Evolutionary conservation across 106 monocot species (phyloP), one percentile per base, ranked within the genome.

Genomic region (Allium fistulosum): DNA sequence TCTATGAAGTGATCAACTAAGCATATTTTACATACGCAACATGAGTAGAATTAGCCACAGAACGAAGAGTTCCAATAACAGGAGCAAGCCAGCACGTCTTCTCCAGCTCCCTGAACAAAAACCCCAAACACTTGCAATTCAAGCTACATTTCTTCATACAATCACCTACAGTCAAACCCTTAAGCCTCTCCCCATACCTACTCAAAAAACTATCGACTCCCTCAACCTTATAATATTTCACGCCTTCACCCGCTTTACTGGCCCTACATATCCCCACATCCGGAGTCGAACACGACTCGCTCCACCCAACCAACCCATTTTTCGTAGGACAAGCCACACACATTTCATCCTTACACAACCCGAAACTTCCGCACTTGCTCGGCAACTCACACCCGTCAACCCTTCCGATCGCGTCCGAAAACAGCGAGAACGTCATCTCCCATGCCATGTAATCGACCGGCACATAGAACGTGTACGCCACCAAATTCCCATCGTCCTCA

Each of bases 161-260:
- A 69, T 86, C 86, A 37, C 67, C 74, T 51, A 79, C 49, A 60
- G 27, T 67, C 68, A 81, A 58, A n/a, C 7, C 28, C 72, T 71
- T 79, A 13, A 61, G 76, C 17, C 72, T 80, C 17, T 61, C 46
- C 11, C 57, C 78, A 53, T 71, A 83, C 13, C 52, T 56, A n/a
- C 63, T 77, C 53, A 79, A 46, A 66, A 81, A 84, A 49, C 63
- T 78, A 76, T 81, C 90, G 64, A 82, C 90, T 15, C 79, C 84
- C 7, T 9, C 67, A 69, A 87, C 79, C 77, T 84, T 77, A 48
- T 81, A 81, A 65, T 74, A 87, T 12, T 22, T 62, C 17, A 51
- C 55, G 7, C 56, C 27, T 12, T n/a, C 46, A 9, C 60, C n/a
- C 4, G 7, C 10, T 11, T 48, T 17, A n/a, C 60, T 13, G 7